These are phyloP conservation scores for Lachnellula occidentalis DNA, from an alignment of 2,329 filamentous ascomycete genomes.

Conservation along the genomic window DNA sequence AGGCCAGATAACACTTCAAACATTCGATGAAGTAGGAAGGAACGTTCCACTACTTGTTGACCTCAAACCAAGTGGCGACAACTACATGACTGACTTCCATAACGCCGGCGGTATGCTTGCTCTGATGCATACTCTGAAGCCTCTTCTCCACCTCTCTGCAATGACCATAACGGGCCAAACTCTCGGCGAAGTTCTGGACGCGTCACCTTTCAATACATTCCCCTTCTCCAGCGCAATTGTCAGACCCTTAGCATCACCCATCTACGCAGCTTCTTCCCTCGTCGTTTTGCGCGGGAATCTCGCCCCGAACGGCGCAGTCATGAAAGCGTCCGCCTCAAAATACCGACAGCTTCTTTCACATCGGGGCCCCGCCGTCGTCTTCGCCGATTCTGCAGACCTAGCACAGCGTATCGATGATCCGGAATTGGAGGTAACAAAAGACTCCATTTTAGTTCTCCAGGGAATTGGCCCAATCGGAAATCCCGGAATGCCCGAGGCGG, in stretches of 20 bases:
- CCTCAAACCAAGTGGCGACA: slow-evolving; percentile 48
- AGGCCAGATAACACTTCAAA: slow-evolving; percentile 40
- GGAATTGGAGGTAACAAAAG: slow-evolving; percentile 36
- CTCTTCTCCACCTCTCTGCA: slow-evolving; percentile 41
- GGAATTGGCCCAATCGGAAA: slow-evolving; percentile 46
- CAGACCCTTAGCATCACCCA: slow-evolving; percentile 38
- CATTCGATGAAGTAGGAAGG: slow-evolving; percentile 43
- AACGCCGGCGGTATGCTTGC: slow-evolving; percentile 47
- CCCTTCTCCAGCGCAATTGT: slow-evolving; percentile 39
- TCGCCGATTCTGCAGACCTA: slow-evolving; percentile 42
- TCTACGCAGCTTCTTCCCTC: slow-evolving; percentile 41
- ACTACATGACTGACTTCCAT: slow-evolving; percentile 51
- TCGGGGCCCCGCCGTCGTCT: slow-evolving; percentile 41
- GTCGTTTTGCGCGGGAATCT: slow-evolving; percentile 43
- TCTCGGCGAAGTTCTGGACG: slow-evolving; percentile 40
- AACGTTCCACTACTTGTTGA: slow-evolving; percentile 44
- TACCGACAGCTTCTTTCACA: slow-evolving; percentile 39
- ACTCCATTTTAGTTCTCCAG: slow-evolving; percentile 43
- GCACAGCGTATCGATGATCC: slow-evolving; percentile 41
- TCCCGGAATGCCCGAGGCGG: slow-evolving; percentile 48
- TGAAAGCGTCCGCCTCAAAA: slow-evolving; percentile 47
- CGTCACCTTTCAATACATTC: slow-evolving; percentile 37
- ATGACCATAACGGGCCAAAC: slow-evolving; percentile 43
- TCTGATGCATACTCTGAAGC: slow-evolving; percentile 40
- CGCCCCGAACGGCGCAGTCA: slow-evolving; percentile 42